These are phyloP conservation scores for Diversispora epigaea DNA, from an alignment of 192 early-diverging fungal genomes.

Conservation along the genomic window DNA sequence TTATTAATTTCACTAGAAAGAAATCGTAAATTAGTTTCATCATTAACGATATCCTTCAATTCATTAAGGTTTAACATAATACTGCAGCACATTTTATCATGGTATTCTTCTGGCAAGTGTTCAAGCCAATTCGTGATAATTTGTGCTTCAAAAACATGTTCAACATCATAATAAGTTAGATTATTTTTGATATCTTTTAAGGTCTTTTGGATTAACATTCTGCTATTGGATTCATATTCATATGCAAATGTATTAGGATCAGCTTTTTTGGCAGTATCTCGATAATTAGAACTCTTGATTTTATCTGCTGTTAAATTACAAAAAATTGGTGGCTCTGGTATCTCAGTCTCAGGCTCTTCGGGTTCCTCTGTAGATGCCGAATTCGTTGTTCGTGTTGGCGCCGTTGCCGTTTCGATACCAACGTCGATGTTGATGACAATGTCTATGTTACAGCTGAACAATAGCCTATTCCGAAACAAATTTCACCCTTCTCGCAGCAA, in stretches of 20 bases:
- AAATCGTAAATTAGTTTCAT: neutral
- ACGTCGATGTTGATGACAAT: too few species aligned
- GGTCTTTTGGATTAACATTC: neutral
- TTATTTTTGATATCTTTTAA: neutral
- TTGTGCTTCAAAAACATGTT: slow-evolving; percentile 21
- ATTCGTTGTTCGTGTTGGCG: neutral
- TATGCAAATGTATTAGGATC: neutral
- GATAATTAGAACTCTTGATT: neutral
- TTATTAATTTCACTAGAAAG: neutral
- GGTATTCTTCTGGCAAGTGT: neutral
- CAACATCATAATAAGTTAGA: neutral
- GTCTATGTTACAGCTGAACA: too few species aligned
- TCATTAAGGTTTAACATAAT: neutral
- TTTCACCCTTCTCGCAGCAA: neutral
- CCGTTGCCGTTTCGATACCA: too few species aligned
- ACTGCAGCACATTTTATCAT: neutral
- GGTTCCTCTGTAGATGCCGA: neutral
- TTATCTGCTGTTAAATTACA: neutral
- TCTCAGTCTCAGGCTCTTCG: too few species aligned
- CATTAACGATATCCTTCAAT: neutral
- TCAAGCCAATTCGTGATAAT: neutral
- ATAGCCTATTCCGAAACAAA: too few species aligned
- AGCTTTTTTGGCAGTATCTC: neutral
- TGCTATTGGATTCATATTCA: neutral
- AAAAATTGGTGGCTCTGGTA: too few species aligned